Base-by-base conservation (phyloP, 2,329 filamentous ascomycete genomes). In the Arthroderma sp. region DNA sequence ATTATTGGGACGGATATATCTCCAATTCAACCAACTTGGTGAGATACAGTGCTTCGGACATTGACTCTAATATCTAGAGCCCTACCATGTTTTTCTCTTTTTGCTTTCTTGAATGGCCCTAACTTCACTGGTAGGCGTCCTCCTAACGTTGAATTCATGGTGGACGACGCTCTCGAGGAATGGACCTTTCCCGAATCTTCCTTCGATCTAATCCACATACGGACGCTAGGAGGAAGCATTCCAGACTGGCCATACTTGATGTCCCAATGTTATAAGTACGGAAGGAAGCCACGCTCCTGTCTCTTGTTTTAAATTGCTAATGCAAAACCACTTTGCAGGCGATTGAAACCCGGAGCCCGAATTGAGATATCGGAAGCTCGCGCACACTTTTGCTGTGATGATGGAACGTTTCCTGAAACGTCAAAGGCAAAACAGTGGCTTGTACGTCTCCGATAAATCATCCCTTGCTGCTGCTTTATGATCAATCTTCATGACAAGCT, bases 101-200 rank as follows among this genome's bases (percentile, higher is more conserved):
- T 23, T 23, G 17, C 28, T 35, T 37, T 8, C 1, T 8, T 7
- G n/a, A 13, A 17, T 21, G 23, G 9, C 9, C 37, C 17, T 8
- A 38, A 8, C 2, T 11, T 11, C 56, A 47, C 25, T n/a, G 3
- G 21, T 21, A 76, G 76, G 64, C 74, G 84, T 11, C 82, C 81
- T 15, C 75, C 78, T 9, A 85, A 85, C 64, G 74, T 81, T n/a
- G 74, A 73, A 6, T 84, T 84, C 69, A 72, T 83, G 58, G 76
- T 86, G 8, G 82, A 85, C 63, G 82, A 85, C 64, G 77, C 78
- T 54, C 80, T 84, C 61, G 74, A 79, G 51, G 74, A 79, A 7
- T 86, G 83, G 83, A 67, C 75, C 25, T 80, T 78, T 54, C 68
- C 73, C 2, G 71, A 77, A 56, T 28, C 59, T 13, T 67, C 66